Evolutionary conservation across 768 basidiomycete species (phyloP).

Genomic region (Russula olivacea): DNA sequence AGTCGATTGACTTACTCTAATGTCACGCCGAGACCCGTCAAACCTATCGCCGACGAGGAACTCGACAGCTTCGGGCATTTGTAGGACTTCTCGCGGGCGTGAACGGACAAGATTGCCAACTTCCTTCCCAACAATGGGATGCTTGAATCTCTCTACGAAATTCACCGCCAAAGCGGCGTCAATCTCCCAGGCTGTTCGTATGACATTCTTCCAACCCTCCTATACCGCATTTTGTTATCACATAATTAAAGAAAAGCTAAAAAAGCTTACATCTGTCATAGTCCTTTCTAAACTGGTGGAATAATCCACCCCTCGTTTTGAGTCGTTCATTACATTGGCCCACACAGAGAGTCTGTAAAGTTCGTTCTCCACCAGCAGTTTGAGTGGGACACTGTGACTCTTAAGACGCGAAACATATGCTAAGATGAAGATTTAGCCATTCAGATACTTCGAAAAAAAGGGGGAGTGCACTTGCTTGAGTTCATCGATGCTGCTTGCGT

Average conservation of each 20-base stretch:
- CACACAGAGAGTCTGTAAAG: constrained; percentile 81
- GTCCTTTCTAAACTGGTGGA: constrained; percentile 50
- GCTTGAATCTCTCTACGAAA: constrained; percentile 85
- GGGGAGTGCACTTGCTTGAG: constrained; percentile 31
- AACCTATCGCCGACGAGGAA: constrained; percentile 73
- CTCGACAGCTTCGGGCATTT: constrained; percentile 73
- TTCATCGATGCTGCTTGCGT: constrained; percentile 35
- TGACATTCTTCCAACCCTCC: constrained; percentile 59
- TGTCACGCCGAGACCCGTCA: constrained; percentile 55
- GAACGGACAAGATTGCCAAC: constrained; percentile 69
- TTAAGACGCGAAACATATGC: constrained; percentile 44
- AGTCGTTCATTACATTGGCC: constrained; percentile 81
- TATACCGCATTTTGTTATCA: constrained; percentile 30
- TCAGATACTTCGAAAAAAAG: constrained; percentile 29
- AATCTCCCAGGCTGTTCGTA: constrained; percentile 74
- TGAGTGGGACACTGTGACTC: constrained; percentile 66
- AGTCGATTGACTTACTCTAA: constrained; percentile 51
- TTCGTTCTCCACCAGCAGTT: constrained; percentile 86
- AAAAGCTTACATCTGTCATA: constrained; percentile 51
- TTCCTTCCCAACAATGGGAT: constrained; percentile 57
- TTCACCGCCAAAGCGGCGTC: constrained; percentile 79
- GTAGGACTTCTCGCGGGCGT: constrained; percentile 61
- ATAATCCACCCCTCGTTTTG: constrained; percentile 59
- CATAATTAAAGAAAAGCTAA: background rate
- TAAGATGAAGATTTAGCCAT: constrained; percentile 39